phyloP scores from a whole-genome alignment of 176 grass and related monocot species.

The Raddia guianensis region DNA sequence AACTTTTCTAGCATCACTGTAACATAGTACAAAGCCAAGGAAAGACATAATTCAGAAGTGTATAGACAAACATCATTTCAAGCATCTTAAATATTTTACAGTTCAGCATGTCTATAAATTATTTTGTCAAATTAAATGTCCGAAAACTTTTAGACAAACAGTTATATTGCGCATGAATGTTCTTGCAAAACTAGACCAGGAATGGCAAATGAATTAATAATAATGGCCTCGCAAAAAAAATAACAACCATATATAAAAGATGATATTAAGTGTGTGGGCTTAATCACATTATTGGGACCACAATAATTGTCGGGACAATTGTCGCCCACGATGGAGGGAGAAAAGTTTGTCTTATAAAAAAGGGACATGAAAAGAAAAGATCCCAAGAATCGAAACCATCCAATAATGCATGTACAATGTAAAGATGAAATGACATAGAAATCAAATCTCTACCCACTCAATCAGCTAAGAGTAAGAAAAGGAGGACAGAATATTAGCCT shows the following conservation, averaged over 20 bases:
- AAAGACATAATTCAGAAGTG: background rate
- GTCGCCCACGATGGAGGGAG: background rate
- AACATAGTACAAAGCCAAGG: background rate
- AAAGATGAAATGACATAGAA: constrained; percentile 36
- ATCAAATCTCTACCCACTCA: constrained; percentile 22
- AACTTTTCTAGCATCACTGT: constrained; percentile 23
- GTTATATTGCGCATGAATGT: background rate
- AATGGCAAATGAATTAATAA: background rate
- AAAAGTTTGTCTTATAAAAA: constrained; percentile 13
- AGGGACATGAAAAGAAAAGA: constrained; percentile 32
- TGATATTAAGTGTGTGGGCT: background rate
- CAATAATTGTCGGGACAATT: background rate
- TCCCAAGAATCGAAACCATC: constrained; percentile 29
- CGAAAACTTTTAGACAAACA: background rate
- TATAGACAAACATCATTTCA: background rate
- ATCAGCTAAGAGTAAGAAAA: constrained; percentile 26
- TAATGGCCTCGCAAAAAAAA: background rate
- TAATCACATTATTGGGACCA: background rate
- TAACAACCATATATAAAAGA: background rate
- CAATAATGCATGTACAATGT: constrained; percentile 14
- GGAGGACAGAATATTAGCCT: constrained; percentile 16
- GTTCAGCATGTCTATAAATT: background rate
- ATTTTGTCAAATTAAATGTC: background rate
- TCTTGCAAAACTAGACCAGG: background rate
- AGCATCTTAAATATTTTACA: constrained; percentile 1